phyloP scores from a whole-genome alignment of 2,329 filamentous ascomycete species.

The Apiospora marii region DNA sequence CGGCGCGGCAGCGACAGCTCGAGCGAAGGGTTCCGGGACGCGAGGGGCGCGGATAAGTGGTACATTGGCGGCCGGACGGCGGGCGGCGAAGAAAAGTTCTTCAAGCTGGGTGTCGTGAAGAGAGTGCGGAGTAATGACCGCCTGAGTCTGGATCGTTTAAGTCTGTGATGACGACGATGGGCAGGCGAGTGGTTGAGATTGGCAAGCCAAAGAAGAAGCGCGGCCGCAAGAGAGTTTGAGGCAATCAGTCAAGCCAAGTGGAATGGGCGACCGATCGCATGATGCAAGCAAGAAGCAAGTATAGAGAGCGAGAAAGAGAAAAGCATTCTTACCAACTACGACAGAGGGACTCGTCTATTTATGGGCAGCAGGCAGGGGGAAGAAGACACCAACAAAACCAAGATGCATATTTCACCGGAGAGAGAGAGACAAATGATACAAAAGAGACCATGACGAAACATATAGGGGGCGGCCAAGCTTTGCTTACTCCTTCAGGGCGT shows the following conservation, averaged over 20 bases:
- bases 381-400: background rate
- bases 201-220: background rate
- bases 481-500: background rate
- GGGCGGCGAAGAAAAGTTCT: constrained; percentile 80
- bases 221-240: background rate
- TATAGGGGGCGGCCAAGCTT: background rate
- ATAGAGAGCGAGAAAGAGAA: background rate
- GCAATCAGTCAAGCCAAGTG: background rate
- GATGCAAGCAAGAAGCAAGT: background rate
- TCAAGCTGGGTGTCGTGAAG: constrained; percentile 79
- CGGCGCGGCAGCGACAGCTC: constrained; percentile 78
- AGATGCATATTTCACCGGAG: background rate
- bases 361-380: background rate
- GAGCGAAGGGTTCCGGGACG: constrained; percentile 77
- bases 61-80: constrained; percentile 82
- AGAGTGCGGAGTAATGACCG: constrained; percentile 77
- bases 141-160: constrained; percentile 77
- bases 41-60: constrained; percentile 72
- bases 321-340: background rate
- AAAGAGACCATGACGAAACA: background rate
- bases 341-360: background rate
- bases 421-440: background rate
- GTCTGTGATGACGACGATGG: constrained; percentile 63
- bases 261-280: background rate
- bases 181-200: background rate